These are phyloP conservation scores for Russula brevipes DNA, from an alignment of 768 basidiomycete genomes.

Conservation along the genomic window DNA sequence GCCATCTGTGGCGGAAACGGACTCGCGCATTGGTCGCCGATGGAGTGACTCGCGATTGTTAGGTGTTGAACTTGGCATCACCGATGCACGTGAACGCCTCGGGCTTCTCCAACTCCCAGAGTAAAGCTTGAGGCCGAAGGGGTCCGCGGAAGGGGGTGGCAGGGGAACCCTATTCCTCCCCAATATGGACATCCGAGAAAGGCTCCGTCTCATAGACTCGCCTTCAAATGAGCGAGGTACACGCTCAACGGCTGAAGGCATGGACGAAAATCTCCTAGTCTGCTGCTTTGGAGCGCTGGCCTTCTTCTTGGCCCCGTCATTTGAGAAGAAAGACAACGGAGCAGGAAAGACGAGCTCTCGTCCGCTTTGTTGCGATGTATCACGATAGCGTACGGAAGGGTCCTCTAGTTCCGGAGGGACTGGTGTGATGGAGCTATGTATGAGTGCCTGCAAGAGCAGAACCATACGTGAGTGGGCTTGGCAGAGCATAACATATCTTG, in stretches of 20 bases:
- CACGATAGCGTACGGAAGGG: conserved; percentile 29
- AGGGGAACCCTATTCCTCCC: conserved; percentile 31
- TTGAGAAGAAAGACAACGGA: conserved; percentile 50
- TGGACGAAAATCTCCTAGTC: conserved; percentile 3
- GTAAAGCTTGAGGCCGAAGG: conserved; percentile 43
- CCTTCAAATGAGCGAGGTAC: not conserved
- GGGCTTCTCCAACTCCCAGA: conserved; percentile 47
- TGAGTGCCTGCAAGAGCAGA: conserved; percentile 65
- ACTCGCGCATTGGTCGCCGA: conserved; percentile 7
- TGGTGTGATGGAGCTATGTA: conserved; percentile 51
- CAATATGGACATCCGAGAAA: conserved; percentile 37
- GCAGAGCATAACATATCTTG: conserved; percentile 44
- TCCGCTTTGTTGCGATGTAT: conserved; percentile 29
- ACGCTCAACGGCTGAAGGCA: not conserved
- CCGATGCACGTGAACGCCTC: conserved; percentile 14
- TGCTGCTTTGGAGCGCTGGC: not conserved
- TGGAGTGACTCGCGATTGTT: not conserved
- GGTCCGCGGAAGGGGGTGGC: conserved; percentile 46
- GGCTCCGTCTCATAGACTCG: conserved; percentile 17
- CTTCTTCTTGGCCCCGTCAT: conserved; percentile 1
- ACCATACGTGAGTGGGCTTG: conserved; percentile 71
- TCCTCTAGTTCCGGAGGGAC: conserved; percentile 32
- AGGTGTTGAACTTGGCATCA: conserved; percentile 1
- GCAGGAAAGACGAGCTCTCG: conserved; percentile 71
- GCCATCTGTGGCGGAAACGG: conserved; percentile 8